phyloP scores from a whole-genome alignment of 2,329 filamentous ascomycete genomes.

The Nothophoma quercina region DNA sequence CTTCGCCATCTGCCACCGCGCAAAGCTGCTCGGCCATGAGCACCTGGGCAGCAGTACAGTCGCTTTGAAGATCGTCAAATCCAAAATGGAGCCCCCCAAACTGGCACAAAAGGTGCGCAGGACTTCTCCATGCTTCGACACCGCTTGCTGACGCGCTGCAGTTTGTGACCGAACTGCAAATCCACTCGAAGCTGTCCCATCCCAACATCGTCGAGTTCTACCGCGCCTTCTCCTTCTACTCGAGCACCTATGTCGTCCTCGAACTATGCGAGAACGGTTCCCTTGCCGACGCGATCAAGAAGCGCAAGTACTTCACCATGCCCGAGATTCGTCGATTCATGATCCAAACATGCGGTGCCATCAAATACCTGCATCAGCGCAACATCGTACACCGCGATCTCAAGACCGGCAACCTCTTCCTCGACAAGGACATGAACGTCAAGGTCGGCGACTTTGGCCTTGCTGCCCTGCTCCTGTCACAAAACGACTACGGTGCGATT shows the following conservation, averaged over 20 bases:
- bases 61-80: slow-evolving; percentile 84
- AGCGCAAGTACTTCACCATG: slow-evolving; percentile 86
- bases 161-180: slow-evolving; percentile 87
- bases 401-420: slow-evolving; percentile 97
- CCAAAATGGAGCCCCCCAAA: slow-evolving; percentile 78
- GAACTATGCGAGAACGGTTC: slow-evolving; percentile 96
- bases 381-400: slow-evolving; percentile 96
- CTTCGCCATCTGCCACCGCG: slow-evolving; percentile 82
- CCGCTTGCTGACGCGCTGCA: slow-evolving; percentile 46
- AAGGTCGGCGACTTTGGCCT: slow-evolving; percentile 98
- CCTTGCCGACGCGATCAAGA: slow-evolving; percentile 97
- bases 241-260: slow-evolving; percentile 90
- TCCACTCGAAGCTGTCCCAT: slow-evolving; percentile 97
- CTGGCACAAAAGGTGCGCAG: slow-evolving; percentile 80
- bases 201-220: slow-evolving; percentile 96
- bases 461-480: slow-evolving; percentile 88
- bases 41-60: slow-evolving; percentile 69
- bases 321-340: slow-evolving; percentile 94
- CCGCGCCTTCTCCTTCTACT: slow-evolving; percentile 88
- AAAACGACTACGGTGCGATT: slow-evolving; percentile 81
- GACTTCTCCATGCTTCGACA: neutral
- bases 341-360: slow-evolving; percentile 92
- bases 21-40: slow-evolving; percentile 65
- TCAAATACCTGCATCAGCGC: slow-evolving; percentile 96
- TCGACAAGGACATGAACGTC: slow-evolving; percentile 94